A percentile compares a stretch with the other conserved stretches of the same genome.
These are phyloP conservation scores for Sherardia arvensis DNA, from an alignment of 257 asterid species.

Conservation along the genomic window DNA sequence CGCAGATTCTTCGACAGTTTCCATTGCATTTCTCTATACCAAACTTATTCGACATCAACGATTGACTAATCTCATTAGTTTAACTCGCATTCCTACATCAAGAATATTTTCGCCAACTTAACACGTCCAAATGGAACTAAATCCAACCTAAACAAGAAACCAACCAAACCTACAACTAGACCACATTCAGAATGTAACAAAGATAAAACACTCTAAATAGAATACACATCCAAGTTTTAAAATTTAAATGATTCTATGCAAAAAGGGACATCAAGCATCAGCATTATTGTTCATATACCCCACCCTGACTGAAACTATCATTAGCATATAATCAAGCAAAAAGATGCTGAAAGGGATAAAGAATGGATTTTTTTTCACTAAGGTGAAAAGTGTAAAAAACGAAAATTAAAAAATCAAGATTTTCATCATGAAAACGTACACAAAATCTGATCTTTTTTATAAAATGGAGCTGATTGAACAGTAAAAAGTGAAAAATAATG, in stretches of 20 bases:
- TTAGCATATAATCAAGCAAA: neutral
- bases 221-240: neutral
- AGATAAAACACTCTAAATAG: neutral
- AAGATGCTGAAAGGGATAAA: neutral
- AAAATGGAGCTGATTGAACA: neutral
- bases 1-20: neutral
- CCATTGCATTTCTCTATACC: neutral
- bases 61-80: constrained; percentile 2
- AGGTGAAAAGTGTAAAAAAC: neutral
- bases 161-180: neutral
- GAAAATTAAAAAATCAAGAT: neutral
- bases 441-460: neutral
- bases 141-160: neutral
- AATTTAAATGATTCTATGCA: neutral
- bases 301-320: neutral
- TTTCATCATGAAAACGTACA: neutral
- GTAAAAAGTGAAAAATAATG: neutral
- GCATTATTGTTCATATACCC: neutral
- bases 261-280: neutral
- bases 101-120: neutral
- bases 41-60: neutral
- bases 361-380: neutral
- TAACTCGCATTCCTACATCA: constrained; percentile 1
- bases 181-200: neutral
- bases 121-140: constrained; percentile 3